Percentiles rank a stretch among this genome's conserved stretches.
These are phyloP conservation scores for Magnaporthales sp. DNA, from an alignment of 2,329 filamentous ascomycete genomes.

Conservation along the genomic window DNA sequence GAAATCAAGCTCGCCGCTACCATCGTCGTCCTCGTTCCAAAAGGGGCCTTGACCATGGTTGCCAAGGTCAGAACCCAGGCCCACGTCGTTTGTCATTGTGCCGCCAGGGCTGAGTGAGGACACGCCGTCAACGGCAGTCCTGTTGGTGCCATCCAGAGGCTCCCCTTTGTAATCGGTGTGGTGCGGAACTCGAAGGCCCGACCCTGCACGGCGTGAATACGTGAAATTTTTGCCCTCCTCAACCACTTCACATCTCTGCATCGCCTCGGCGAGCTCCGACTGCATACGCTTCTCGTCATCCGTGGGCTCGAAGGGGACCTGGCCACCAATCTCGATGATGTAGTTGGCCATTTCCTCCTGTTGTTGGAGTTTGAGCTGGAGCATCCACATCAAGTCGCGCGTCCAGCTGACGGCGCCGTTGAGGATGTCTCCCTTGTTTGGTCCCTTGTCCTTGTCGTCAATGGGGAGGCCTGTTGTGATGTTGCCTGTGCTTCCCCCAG, in stretches of 20 bases:
- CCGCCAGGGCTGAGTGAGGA: slow-evolving; percentile 20
- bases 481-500: slow-evolving; percentile 60
- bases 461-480: slow-evolving; percentile 89
- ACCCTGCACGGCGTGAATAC: slow-evolving; percentile 77
- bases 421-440: slow-evolving; percentile 97
- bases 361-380: slow-evolving; percentile 80
- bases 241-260: slow-evolving; percentile 27
- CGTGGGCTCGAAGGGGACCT: slow-evolving; percentile 71
- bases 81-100: slow-evolving; percentile 15
- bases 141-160: slow-evolving; percentile 43
- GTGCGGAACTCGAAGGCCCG: slow-evolving; percentile 81
- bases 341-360: slow-evolving; percentile 78
- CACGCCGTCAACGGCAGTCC: slow-evolving; percentile 23
- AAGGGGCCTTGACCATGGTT: slow-evolving; percentile 40
- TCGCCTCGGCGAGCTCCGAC: slow-evolving; percentile 78
- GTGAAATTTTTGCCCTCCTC: slow-evolving; percentile 40
- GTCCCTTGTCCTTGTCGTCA: slow-evolving; percentile 97
- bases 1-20: slow-evolving; percentile 65
- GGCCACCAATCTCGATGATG: slow-evolving; percentile 63
- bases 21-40: slow-evolving; percentile 65
- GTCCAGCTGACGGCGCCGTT: slow-evolving; percentile 97
- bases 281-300: slow-evolving; percentile 97
- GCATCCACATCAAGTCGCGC: slow-evolving; percentile 93
- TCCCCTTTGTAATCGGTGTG: slow-evolving; percentile 90
- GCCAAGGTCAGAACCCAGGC: slow-evolving; percentile 34